Conservation (phyloP, 345 rosid species). For the Populus tremula region DNA sequence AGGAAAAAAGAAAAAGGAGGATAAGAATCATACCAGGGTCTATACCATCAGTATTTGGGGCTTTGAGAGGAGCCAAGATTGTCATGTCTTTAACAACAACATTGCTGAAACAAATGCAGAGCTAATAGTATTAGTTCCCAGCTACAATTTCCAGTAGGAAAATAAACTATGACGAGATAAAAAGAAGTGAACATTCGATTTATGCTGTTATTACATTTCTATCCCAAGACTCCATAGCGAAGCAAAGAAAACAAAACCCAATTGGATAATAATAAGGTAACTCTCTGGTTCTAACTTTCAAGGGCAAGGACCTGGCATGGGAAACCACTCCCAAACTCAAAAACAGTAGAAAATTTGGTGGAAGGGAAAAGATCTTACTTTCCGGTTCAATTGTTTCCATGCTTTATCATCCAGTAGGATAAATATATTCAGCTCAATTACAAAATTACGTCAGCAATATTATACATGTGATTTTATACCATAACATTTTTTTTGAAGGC, state of each 20-base stretch:
- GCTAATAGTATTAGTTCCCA: constrained; percentile 8
- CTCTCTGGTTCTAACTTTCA: neutral
- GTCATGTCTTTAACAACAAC: constrained; percentile 82
- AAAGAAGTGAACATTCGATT: neutral
- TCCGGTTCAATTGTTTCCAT: neutral
- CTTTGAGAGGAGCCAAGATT: constrained; percentile 85
- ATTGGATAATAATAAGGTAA: neutral
- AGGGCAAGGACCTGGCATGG: neutral
- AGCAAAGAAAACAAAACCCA: neutral
- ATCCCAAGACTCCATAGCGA: neutral
- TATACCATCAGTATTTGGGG: constrained; percentile 97
- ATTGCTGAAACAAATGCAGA: constrained; percentile 49
- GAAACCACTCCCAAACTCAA: neutral
- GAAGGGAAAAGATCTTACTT: neutral
- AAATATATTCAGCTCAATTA: neutral
- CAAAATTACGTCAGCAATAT: neutral
- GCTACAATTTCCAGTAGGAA: neutral
- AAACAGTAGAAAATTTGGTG: neutral
- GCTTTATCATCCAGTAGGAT: neutral
- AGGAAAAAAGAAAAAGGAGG: neutral
- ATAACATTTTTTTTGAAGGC: neutral
- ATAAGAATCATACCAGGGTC: constrained; percentile 64
- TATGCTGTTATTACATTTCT: neutral
- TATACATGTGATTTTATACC: neutral
- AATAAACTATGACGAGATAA: neutral